Conservation (phyloP, 495 filamentous ascomycete genomes). For the Penicillium pulvis region DNA sequence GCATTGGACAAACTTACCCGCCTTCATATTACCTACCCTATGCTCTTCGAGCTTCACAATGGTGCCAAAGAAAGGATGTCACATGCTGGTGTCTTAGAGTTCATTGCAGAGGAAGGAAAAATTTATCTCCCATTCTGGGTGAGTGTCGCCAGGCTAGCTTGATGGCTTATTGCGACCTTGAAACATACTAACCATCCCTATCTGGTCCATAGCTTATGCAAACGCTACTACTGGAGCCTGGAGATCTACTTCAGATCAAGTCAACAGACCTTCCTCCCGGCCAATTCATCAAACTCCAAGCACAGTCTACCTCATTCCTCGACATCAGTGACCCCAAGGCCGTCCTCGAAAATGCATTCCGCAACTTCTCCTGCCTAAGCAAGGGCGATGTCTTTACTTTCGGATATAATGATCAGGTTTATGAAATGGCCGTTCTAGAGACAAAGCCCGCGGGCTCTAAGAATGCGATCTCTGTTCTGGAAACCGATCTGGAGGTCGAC, state of each 20-base stretch:
- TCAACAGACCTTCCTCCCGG: constrained; percentile 89
- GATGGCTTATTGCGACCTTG: background rate
- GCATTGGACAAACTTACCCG: constrained; percentile 93
- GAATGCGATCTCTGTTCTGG: constrained; percentile 84
- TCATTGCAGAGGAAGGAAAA: constrained; percentile 95
- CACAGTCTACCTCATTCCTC: constrained; percentile 86
- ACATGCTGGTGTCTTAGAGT: constrained; percentile 94
- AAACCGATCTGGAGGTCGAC: constrained; percentile 93
- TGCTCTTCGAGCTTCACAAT: constrained; percentile 94
- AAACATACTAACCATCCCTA: background rate
- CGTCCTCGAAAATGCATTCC: constrained; percentile 94
- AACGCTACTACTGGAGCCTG: constrained; percentile 82
- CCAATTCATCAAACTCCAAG: constrained; percentile 91
- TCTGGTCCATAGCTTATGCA: constrained; percentile 75
- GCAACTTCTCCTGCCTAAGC: constrained; percentile 90
- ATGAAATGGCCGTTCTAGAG: constrained; percentile 89
- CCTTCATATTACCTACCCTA: constrained; percentile 96
- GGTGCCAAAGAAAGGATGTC: constrained; percentile 75
- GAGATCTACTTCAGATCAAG: constrained; percentile 92
- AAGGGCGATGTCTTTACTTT: constrained; percentile 94
- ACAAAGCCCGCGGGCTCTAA: constrained; percentile 79
- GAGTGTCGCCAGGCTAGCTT: constrained; percentile 28
- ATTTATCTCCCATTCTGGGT: constrained; percentile 97
- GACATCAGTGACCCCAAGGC: constrained; percentile 97
- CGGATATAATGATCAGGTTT: constrained; percentile 89